Conservation (phyloP, 768 basidiomycete genomes). For the Lactifluus hygrophoroides region DNA sequence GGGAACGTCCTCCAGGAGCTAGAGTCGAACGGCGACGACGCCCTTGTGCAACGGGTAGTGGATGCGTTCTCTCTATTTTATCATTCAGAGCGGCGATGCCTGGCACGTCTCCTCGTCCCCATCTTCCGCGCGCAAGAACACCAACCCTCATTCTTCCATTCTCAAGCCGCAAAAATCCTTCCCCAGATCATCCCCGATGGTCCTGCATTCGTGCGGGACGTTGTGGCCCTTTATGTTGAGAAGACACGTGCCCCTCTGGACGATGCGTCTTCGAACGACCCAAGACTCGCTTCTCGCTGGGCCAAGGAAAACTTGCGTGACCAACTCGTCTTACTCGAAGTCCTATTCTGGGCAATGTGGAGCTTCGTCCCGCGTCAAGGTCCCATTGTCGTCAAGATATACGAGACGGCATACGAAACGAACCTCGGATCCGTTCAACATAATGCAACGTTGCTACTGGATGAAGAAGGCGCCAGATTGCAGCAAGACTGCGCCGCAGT, state of each 20-base stretch:
- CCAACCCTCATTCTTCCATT: slow-evolving; percentile 42
- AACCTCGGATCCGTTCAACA: slow-evolving; percentile 57
- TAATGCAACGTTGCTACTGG: slow-evolving; percentile 56
- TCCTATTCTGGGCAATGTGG: slow-evolving; percentile 88
- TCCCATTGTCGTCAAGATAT: slow-evolving; percentile 50
- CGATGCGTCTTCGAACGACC: slow-evolving; percentile 38
- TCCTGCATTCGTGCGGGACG: slow-evolving; percentile 46
- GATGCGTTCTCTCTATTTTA: slow-evolving; percentile 75
- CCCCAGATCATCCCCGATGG: slow-evolving; percentile 57
- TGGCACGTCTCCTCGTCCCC: slow-evolving; percentile 61
- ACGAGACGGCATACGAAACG: slow-evolving; percentile 54
- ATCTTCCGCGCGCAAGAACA: slow-evolving; percentile 67
- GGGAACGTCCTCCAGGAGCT: slow-evolving; percentile 29
- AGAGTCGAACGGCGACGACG: slow-evolving; percentile 34
- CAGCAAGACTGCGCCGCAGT: slow-evolving; percentile 59
- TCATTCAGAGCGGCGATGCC: slow-evolving; percentile 66
- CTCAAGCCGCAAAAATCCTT: slow-evolving; percentile 45
- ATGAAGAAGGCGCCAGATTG: slow-evolving; percentile 62
- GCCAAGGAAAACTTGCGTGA: slow-evolving; percentile 69
- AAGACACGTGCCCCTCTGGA: slow-evolving; percentile 46
- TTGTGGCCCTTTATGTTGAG: slow-evolving; percentile 53
- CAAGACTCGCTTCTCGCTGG: slow-evolving; percentile 53
- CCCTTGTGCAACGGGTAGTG: slow-evolving; percentile 49
- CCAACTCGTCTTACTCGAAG: slow-evolving; percentile 74
- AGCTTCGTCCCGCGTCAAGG: slow-evolving; percentile 60